Evolutionary conservation across 257 asterid genomes (phyloP).

Genomic region (Handroanthus guayacan): DNA sequence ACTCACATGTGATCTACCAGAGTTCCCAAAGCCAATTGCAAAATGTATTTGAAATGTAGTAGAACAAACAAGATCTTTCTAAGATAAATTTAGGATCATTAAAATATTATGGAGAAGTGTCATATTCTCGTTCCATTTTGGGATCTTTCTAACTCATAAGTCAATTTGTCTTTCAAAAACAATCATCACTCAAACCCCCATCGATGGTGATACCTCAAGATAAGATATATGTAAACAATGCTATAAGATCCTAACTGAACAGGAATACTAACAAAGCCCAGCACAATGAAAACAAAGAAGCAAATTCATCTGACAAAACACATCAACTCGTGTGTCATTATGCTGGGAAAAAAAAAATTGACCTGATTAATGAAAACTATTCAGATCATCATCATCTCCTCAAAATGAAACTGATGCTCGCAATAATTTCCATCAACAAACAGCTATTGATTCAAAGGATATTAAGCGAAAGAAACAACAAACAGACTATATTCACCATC

Average conservation of each 20-base stretch:
- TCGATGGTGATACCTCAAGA: not conserved
- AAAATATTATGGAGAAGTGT: not conserved
- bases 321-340: no score
- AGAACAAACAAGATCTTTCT: not conserved
- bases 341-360: not conserved
- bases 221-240: not conserved
- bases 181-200: not conserved
- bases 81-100: slow-evolving; percentile 14
- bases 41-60: not conserved
- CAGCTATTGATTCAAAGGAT: not conserved
- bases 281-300: not conserved
- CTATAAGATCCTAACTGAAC: not conserved
- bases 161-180: not conserved
- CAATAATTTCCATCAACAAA: slow-evolving; percentile 1
- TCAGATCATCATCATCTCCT: not conserved
- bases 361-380: not conserved
- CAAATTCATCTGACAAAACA: not conserved
- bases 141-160: slow-evolving; percentile 8
- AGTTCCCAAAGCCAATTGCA: not conserved
- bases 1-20: not conserved
- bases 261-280: not conserved
- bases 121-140: not conserved
- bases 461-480: not conserved
- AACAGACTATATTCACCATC: not conserved
- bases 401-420: slow-evolving; percentile 7